phyloP scores from a whole-genome alignment of 2,329 filamentous ascomycete species.

The Fusarium anguioides region DNA sequence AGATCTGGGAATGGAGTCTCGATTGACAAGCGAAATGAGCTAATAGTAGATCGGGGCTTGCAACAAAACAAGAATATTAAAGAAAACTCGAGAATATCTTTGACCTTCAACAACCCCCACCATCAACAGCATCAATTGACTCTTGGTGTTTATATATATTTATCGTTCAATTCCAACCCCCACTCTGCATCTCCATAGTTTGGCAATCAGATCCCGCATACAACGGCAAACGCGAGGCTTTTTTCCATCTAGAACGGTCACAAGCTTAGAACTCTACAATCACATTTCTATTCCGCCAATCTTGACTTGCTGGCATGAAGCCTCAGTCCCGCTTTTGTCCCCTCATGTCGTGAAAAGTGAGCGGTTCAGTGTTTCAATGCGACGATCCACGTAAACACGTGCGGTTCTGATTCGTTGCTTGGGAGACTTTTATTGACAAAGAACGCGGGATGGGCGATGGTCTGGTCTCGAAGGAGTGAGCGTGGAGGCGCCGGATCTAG shows the following conservation, averaged over 20 bases:
- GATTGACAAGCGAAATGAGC: conserved; percentile 14
- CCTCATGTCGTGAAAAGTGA: conserved; percentile 10
- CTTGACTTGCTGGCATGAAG: conserved; percentile 31
- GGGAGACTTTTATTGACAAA: conserved; percentile 16
- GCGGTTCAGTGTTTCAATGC: conserved; percentile 20
- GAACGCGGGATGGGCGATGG: conserved; percentile 12
- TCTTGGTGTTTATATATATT: conserved; percentile 39
- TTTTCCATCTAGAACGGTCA: conserved; percentile 8
- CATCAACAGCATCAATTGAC: background rate
- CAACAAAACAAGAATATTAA: background rate
- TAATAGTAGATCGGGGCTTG: background rate
- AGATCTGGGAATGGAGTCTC: conserved; percentile 22
- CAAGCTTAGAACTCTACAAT: conserved; percentile 7
- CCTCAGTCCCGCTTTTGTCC: conserved; percentile 26
- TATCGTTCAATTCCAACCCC: conserved; percentile 4
- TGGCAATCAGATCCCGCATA: background rate
- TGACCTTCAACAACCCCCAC: conserved; percentile 1
- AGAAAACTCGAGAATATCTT: conserved; percentile 12
- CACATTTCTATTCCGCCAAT: conserved; percentile 31
- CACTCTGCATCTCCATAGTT: conserved; percentile 7
- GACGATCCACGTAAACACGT: conserved; percentile 40
- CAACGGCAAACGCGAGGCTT: conserved; percentile 30
- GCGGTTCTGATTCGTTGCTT: conserved; percentile 47
- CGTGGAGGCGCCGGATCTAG: conserved; percentile 14
- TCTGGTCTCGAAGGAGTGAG: background rate